Base-by-base conservation (phyloP, 805 yeast species). In the Schizosaccharomyces osmophilus region DNA sequence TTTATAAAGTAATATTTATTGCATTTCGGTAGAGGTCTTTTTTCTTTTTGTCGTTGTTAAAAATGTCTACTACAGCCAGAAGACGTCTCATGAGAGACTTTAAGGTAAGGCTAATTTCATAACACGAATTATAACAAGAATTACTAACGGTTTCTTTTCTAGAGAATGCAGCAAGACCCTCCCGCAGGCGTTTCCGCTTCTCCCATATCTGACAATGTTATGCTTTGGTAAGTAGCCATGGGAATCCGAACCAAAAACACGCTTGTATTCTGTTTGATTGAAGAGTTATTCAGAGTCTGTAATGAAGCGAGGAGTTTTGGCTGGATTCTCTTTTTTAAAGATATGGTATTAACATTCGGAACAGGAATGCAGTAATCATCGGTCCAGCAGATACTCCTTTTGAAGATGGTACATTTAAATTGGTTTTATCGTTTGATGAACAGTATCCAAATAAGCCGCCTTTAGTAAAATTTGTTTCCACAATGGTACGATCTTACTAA, bases 401-500 rank as follows among this genome's bases (percentile, higher is more conserved):
- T 70, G 98, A 93, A 71, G 98, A 93, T 69, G 98, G 98, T 15
- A 93, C 97, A 0, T 93, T 93, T 73, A 79, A 95, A 63, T 76
- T 93, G 64, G 78, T 82, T 62, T 72, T 93, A 66, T 90, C 86
- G 67, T 93, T 93, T 70, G 96, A 88, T 70, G 98, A 93, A 73
- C 96, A 88, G 69, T 93, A 93, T 69, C 98, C 98, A 3, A 89
- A 90, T 68, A 93, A 93, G 69, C 97, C 98, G 26, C 98, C 98
- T 1, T 76, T 79, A 62, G 98, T 93, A 57, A 84, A 86, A 70
- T 93, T 93, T 70, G 75, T 89, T 48, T 83, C 90, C 64, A 90
- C 86, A 68, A 93, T 93, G 96, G 60, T 57, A 57, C 29, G 48
- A 9, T 45, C 15, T 6, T 36, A 4, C 41, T 36, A 11, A 36